Evolutionary conservation across 306 rosid genomes (phyloP), one percentile per base, ranked within the genome.

Genomic region (Dryas alaskensis): DNA sequence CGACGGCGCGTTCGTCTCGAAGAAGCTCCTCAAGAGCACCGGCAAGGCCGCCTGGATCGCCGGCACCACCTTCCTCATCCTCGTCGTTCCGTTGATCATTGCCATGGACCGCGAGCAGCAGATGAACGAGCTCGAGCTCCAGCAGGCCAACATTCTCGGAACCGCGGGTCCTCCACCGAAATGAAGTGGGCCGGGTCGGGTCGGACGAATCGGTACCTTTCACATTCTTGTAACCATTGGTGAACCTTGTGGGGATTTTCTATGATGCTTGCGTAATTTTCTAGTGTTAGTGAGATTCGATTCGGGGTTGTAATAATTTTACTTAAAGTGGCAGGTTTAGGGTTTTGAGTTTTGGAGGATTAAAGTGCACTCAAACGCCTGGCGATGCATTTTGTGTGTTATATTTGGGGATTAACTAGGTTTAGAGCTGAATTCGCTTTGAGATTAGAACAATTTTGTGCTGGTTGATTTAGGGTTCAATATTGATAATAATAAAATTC

Each of bases 51-150:
- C 98, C 0, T 94, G 98, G 98, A 89, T 94, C 76, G 89, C 90
- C 55, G 97, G 98, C 45, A 94, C 97, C 52, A 84, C 95, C 39
- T 91, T 94, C 72, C 87, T 91, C 65, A 71, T 94, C 16, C 87
- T 94, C 65, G 88, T 87, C 19, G 97, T 91, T 0, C 98, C 98
- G 3, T 81, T 94, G 70, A 89, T 94, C 70, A 90, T 94, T 76
- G 96, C 86, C 73, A 94, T 92, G 95, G 98, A 94, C 84, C 98
- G 98, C 45, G 98, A 94, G 60, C 97, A 91, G 87, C 98, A 92
- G 87, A 52, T 89, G 78, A 94, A 62, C 72, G 98, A 94, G 46
- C 87, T 91, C 76, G 97, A 94, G 82, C 92, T 91, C 73, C 97
- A 94, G 79, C 96, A 92, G 84, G 96, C 92, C 63, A 94, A 90